Conservation (phyloP, 75 land plant genomes). For the Picea sitchensis region DNA sequence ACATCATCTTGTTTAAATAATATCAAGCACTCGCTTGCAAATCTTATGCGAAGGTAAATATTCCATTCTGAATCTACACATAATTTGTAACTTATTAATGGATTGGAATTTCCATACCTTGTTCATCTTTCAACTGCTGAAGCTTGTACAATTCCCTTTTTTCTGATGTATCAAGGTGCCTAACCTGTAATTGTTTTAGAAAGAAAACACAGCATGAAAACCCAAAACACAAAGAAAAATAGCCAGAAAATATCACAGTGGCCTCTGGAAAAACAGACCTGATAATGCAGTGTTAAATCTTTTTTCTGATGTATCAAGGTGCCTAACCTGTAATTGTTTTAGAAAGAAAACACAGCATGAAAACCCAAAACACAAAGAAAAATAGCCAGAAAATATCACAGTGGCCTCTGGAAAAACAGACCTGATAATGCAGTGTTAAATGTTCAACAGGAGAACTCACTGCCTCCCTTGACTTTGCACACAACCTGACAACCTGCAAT, state of each 20-base stretch:
- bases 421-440: slow-evolving; percentile 98
- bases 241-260: neutral
- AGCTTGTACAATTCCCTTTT: slow-evolving; percentile 97
- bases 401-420: slow-evolving; percentile 11
- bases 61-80: too few species aligned
- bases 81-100: neutral
- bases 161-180: slow-evolving; percentile 98
- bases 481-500: slow-evolving; percentile 86
- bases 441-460: slow-evolving; percentile 99
- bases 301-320: slow-evolving; percentile 98
- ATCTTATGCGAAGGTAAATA: too few species aligned
- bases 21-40: neutral
- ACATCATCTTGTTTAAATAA: neutral
- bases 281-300: slow-evolving; percentile 98
- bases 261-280: slow-evolving; percentile 42
- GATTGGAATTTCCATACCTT: slow-evolving; percentile 50
- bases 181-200: slow-evolving; percentile 44
- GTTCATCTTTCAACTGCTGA: slow-evolving; percentile 97
- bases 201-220: too few species aligned
- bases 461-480: slow-evolving; percentile 99
- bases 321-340: slow-evolving; percentile 63
- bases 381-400: neutral
- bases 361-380: too few species aligned
- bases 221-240: too few species aligned
- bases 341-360: too few species aligned